Base-by-base conservation (phyloP, 495 filamentous ascomycete genomes). In the Echria macrotheca region DNA sequence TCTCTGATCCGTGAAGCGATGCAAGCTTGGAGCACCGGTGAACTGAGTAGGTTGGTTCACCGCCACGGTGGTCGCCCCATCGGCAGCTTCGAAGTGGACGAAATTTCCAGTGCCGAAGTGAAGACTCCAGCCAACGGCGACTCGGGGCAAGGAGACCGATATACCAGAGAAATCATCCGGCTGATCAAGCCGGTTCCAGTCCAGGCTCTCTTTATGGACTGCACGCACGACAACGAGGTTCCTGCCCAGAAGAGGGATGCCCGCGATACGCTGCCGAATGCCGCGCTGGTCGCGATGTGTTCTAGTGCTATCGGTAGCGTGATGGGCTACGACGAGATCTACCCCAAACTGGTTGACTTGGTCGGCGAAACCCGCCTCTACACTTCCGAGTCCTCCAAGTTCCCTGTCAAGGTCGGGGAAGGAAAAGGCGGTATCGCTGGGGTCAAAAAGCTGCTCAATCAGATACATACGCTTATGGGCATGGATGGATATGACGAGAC, bases 291-390 rank as follows among this genome's bases (percentile, higher is more conserved):
- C 17, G 82, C 80, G 44, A 96, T 99, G 89, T 99, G 94, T 66
- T 82, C 89, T 19, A 95, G 86, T 53, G 87, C 90, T 1, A 88
- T 84, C 23, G 94, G 94, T 24, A 96, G 91, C 59, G 94, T 96
- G 14, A 93, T 96, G 84, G 94, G 94, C n/a, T 96, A 95, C 59
- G 94, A 99, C 59, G 94, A 99, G 63, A 77, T 97, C 46, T 99
- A 99, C 58, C 94, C 94, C 3, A 82, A 84, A 46, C 72, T 95
- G 40, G 79, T 97, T 17, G 88, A 99, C 56, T 78, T 99, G 17
- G 94, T 99, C 11, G 73, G 82, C 35, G 94, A 99, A 59, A 91
- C 78, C 14, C 77, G 94, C 35, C 68, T 82, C 2, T 99, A 99
- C 61, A 71, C 79, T 6, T 89, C 87, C 2, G 71, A 78, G 25